Base-by-base conservation (phyloP, 1,284 basidiomycete species). In the Heterobasidion irregulare region DNA sequence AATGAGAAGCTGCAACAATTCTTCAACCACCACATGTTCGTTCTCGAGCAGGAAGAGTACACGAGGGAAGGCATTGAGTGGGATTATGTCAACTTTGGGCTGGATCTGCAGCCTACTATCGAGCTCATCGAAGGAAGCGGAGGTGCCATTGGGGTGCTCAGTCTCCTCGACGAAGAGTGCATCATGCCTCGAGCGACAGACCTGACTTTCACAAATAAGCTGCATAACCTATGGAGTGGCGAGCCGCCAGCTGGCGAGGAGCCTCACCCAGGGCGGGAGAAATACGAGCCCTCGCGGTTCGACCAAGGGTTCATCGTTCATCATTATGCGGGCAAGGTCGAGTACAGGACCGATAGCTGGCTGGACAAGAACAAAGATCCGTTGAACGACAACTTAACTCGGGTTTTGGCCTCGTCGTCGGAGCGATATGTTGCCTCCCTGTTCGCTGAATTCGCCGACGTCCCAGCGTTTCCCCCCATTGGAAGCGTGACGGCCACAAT, bases 11-110 rank as follows among this genome's bases (percentile, higher is more conserved):
- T 98, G 8, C 94, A 96, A 68, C 94, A 95, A 67, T 97, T 95
- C 74, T 98, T 98, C 82, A 99, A 99, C 67, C 94, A 98, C 70
- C 97, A 99, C 72, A 99, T 99, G 97, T 99, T 99, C 70, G 94
- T 98, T 12, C 83, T 99, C 44, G 97, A 99, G 74, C 97, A 99
- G 70, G 96, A 99, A 68, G 97, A 99, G 71, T 99, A 99, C 71
- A 83, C 93, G 12, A 84, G 97, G 32, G 97, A 99, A 69, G 89
- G 89, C 47, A 99, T 99, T 69, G 87, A 96, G 59, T 99, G 97
- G 97, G 89, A 97, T 67, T 98, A 97, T 67, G 89, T 98, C 72
- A 98, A 99, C 73, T 99, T 99, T 68, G 97, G 96, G 15, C 79
- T 98, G 50, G 96, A 99, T 69, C 76, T 99, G 8, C 97, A 99